Percentiles rank a stretch among this genome's conserved stretches.
phyloP scores from a whole-genome alignment of 352 stramenopile genomes.

The Globisporangium spinosum region DNA sequence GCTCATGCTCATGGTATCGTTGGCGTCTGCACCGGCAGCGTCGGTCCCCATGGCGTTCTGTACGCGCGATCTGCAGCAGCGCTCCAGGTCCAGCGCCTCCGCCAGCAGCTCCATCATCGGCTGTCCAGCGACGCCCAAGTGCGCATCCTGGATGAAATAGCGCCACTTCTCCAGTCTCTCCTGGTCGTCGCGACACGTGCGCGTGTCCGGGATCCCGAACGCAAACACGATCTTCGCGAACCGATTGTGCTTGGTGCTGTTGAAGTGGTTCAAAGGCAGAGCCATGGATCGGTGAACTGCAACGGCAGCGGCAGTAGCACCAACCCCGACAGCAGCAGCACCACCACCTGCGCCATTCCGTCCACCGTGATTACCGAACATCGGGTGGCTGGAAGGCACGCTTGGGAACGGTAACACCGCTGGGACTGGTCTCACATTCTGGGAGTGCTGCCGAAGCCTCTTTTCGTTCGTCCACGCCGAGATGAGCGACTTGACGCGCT shows the following conservation, averaged over 20 bases:
- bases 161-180: conserved; percentile 75
- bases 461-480: conserved; percentile 39
- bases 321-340: neutral
- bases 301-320: neutral
- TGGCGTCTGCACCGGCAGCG: neutral
- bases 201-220: conserved; percentile 70
- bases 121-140: conserved; percentile 34
- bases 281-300: neutral
- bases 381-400: neutral
- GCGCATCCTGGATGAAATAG: conserved; percentile 62
- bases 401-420: neutral
- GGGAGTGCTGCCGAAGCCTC: conserved; percentile 14
- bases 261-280: conserved; percentile 1
- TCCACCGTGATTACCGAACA: neutral
- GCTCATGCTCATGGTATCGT: conserved; percentile 19
- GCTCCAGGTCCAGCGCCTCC: conserved; percentile 65
- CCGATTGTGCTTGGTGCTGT: conserved; percentile 42
- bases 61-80: conserved; percentile 43
- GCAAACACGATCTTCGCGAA: conserved; percentile 80
- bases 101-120: conserved; percentile 43
- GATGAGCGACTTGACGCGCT: conserved; percentile 49
- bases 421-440: neutral
- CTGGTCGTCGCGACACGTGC: conserved; percentile 42
- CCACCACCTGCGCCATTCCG: too few species aligned
- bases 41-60: neutral